Evolutionary conservation across 345 rosid genomes (phyloP).

Genomic region (Bruguiera parviflora): DNA sequence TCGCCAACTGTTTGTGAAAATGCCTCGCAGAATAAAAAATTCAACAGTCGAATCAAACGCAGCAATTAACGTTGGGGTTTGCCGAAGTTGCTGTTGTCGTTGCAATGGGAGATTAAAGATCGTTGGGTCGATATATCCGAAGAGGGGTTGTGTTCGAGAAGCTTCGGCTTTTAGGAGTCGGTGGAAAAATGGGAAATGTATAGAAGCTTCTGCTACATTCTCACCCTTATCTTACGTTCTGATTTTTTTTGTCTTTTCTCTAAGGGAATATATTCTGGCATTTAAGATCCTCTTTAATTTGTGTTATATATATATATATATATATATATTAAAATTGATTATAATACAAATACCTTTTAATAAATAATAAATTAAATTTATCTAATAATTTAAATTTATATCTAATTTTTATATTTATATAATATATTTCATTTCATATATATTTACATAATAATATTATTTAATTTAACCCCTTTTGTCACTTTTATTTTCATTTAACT

Average conservation of each 20-base stretch:
- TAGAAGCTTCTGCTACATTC: conserved; percentile 29
- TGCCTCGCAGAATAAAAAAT: conserved; percentile 17
- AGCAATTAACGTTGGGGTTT: not conserved
- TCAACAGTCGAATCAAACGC: no score
- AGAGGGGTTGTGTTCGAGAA: conserved; percentile 18
- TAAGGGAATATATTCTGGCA: not conserved
- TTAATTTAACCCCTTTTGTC: no score
- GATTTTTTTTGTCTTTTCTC: not conserved
- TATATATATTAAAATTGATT: no score
- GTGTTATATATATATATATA: no score
- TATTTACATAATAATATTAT: no score
- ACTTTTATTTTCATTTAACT: no score
- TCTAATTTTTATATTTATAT: no score
- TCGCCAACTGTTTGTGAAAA: conserved; percentile 16
- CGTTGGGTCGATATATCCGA: not conserved
- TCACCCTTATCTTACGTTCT: not conserved
- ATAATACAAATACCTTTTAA: no score
- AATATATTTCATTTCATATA: no score
- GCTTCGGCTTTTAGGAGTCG: conserved; percentile 24
- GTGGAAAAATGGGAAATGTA: conserved; percentile 19
- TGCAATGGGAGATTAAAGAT: not conserved
- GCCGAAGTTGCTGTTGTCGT: not conserved
- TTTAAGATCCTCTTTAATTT: not conserved
- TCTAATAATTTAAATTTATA: no score
- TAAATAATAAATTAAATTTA: no score